Base-by-base conservation (phyloP, 495 filamentous ascomycete genomes). In the Pyrenula massariospora region DNA sequence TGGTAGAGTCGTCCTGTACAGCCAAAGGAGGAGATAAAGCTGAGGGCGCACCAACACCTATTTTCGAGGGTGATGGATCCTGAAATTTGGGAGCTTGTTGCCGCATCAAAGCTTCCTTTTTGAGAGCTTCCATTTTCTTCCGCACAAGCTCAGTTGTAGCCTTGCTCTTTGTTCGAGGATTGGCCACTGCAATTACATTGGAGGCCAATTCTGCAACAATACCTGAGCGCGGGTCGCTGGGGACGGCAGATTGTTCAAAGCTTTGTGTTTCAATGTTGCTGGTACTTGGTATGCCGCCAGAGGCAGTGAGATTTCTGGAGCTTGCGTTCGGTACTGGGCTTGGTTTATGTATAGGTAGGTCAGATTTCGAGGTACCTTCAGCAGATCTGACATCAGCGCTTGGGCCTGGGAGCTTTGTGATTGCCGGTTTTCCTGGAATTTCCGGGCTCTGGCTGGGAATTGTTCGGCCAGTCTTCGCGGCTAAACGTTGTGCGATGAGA, bases 401-500 rank as follows among this genome's bases (percentile, higher is more conserved):
- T 59, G 47, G 62, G 36, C 23, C 62, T 57, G 47, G 62, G 60
- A 58, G 57, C 55, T 60, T 64, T 69, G 48, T 71, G 12, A 63
- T 57, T 57, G 66, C 66, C 55, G 57, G 63, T 53, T 48, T 59
- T 61, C 57, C 73, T 75, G 21, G 65, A 62, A 22, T 63, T 15
- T 42, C 31, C 8, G 31, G 31, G 31, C 31, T 42, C 31, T 42
- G 31, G 15, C 31, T 42, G 15, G 31, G 31, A 42, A 42, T 8
- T 70, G 62, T 73, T 80, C 48, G 74, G 52, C 57, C 71, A 59
- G 73, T 73, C 58, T 77, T 79, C 0, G 70, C 84, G 47, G 88
- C 86, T 52, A 88, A 74, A 63, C 89, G 81, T 49, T 82, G 78
- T 19, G 87, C 86, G 62, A 88, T 88, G 48, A 87, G 78, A 58